Evolutionary conservation across 768 basidiomycete species (phyloP).

Genomic region (Porpolomopsis calyptriformis): DNA sequence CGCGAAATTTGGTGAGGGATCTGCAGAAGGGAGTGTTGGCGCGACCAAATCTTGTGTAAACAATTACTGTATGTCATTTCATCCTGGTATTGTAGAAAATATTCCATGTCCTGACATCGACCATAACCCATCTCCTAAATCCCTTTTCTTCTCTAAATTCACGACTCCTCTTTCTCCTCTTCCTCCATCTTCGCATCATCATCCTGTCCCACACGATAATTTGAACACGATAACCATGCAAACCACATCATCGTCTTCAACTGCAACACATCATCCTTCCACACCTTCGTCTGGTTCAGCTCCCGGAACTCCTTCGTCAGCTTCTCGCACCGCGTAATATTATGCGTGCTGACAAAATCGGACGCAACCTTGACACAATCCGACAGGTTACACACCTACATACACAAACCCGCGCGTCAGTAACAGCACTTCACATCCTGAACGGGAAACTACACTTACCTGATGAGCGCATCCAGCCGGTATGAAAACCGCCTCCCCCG

Average conservation of each 20-base stretch:
- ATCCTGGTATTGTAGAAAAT: no score
- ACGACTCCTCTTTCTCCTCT: no score
- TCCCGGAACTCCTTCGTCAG: conserved; percentile 83
- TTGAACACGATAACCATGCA: conserved; percentile 64
- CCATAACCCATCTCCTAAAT: no score
- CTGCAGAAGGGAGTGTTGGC: no score
- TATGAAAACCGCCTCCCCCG: conserved; percentile 67
- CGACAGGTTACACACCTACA: conserved; percentile 77
- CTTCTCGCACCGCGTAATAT: conserved; percentile 74
- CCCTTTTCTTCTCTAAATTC: no score
- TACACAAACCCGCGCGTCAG: neutral
- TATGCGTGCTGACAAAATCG: conserved; percentile 93
- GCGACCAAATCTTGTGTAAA: no score
- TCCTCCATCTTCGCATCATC: no score
- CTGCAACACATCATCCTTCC: conserved; percentile 93
- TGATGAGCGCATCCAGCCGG: conserved; percentile 65
- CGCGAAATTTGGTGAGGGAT: no score
- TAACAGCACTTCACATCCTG: neutral
- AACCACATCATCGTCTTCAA: conserved; percentile 90
- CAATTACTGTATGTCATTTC: no score
- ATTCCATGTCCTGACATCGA: no score
- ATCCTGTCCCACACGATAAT: neutral
- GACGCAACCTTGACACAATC: conserved; percentile 93
- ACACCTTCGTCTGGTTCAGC: conserved; percentile 76
- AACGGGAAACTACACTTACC: conserved; percentile 32